phyloP scores from a whole-genome alignment of 1,284 basidiomycete genomes.

The Trichosporon sp. region DNA sequence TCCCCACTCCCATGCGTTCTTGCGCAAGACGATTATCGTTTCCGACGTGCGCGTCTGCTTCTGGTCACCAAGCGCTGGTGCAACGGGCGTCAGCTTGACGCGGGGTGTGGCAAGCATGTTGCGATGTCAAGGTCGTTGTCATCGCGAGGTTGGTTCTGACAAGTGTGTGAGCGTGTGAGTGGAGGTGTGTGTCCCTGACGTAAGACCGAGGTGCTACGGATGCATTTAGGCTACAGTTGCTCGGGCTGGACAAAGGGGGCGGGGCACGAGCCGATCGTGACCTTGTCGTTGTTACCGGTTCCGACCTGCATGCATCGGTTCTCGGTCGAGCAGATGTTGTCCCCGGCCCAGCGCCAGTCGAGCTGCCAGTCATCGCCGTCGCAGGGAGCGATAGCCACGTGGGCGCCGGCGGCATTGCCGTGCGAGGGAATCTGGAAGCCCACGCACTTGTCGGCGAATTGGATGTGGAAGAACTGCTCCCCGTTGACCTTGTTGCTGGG shows the following conservation, averaged over 20 bases:
- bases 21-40: background rate
- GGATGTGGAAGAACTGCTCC: background rate
- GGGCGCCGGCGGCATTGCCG: background rate
- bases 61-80: background rate
- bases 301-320: background rate
- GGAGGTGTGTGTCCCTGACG: background rate
- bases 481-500: background rate
- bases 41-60: background rate
- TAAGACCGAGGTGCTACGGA: background rate
- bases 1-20: background rate
- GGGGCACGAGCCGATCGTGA: background rate
- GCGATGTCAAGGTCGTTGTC: background rate
- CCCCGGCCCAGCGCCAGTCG: background rate
- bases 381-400: background rate
- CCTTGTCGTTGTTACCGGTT: background rate
- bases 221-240: background rate
- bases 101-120: background rate
- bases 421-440: background rate
- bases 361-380: background rate
- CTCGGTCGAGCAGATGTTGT: background rate
- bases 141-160: too few species aligned
- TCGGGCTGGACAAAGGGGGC: background rate
- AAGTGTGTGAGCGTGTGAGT: background rate
- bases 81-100: background rate
- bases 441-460: background rate